phyloP scores from a whole-genome alignment of 2,329 filamentous ascomycete genomes.

The Achaetomium macrosporum region DNA sequence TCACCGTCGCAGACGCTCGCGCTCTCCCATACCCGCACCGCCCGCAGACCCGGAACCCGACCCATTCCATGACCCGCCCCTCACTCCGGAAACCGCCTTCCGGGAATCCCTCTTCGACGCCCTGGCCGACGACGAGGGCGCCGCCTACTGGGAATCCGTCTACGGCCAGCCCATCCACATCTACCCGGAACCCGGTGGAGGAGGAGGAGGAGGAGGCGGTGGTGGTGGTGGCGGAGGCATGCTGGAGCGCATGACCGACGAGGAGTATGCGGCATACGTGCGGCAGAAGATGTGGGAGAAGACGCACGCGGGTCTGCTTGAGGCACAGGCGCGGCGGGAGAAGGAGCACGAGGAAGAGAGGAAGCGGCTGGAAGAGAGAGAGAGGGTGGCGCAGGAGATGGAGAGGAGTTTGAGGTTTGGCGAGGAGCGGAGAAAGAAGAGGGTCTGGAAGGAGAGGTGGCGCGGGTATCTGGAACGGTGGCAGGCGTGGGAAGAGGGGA shows the following conservation, averaged over 20 bases:
- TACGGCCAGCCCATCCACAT: slow-evolving; percentile 92
- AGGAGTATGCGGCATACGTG: slow-evolving; percentile 85
- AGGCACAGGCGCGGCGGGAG: slow-evolving; percentile 63
- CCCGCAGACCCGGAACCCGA: slow-evolving; percentile 27
- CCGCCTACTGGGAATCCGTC: slow-evolving; percentile 90
- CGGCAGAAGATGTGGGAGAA: slow-evolving; percentile 92
- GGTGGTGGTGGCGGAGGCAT: slow-evolving; percentile 34
- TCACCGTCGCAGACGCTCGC: slow-evolving; percentile 36
- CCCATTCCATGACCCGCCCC: slow-evolving; percentile 38
- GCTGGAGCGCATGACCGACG: slow-evolving; percentile 83
- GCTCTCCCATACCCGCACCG: slow-evolving; percentile 36
- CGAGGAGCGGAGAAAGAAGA: slow-evolving; percentile 53
- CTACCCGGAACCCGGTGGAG: slow-evolving; percentile 46
- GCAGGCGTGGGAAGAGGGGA: slow-evolving; percentile 45
- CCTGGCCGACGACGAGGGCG: slow-evolving; percentile 93
- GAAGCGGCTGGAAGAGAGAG: slow-evolving; percentile 33
- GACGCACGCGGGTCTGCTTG: slow-evolving; percentile 75
- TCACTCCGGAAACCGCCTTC: slow-evolving; percentile 72
- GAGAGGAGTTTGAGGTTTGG: slow-evolving; percentile 63
- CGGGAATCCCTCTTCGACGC: slow-evolving; percentile 94
- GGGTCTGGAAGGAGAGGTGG: slow-evolving; percentile 57
- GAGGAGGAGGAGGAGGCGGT: no score
- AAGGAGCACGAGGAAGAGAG: slow-evolving; percentile 43
- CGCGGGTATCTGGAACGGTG: slow-evolving; percentile 59
- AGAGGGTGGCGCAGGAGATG: slow-evolving; percentile 55